Evolutionary conservation across 2,329 filamentous ascomycete genomes (phyloP).

Genomic region (Aspergillus uvarum): DNA sequence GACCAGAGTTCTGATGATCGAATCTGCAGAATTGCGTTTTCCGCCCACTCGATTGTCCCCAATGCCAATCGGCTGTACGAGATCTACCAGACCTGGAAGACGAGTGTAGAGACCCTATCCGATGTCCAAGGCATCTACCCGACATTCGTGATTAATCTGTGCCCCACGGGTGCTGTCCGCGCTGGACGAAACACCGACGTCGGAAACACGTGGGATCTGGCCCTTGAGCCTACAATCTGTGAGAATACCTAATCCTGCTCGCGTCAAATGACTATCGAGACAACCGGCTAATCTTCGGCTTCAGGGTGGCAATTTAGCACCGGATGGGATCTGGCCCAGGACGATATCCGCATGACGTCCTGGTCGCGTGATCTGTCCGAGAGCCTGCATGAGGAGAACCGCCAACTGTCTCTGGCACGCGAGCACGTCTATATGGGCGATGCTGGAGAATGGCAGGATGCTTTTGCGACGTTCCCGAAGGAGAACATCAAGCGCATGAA

Average conservation of each 20-base stretch:
- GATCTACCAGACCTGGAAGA: constrained; percentile 40
- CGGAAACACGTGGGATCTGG: constrained; percentile 42
- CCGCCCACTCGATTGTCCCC: constrained; percentile 40
- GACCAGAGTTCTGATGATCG: no score
- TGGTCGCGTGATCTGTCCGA: constrained; percentile 34
- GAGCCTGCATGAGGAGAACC: constrained; percentile 33
- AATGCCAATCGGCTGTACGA: constrained; percentile 31
- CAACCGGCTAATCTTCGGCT: background rate
- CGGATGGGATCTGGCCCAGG: constrained; percentile 36
- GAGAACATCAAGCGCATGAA: constrained; percentile 38
- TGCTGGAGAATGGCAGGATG: constrained; percentile 40
- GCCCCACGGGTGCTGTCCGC: constrained; percentile 26
- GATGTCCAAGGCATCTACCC: constrained; percentile 41
- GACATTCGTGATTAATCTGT: constrained; percentile 39
- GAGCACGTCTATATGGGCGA: constrained; percentile 44
- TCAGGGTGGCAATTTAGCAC: constrained; percentile 43
- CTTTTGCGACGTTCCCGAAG: constrained; percentile 32
- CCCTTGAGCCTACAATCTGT: constrained; percentile 34
- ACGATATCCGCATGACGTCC: constrained; percentile 38
- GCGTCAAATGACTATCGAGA: background rate
- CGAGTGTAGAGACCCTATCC: constrained; percentile 31
- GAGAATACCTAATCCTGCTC: constrained; percentile 10
- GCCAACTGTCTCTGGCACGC: constrained; percentile 27
- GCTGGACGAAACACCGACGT: constrained; percentile 38
- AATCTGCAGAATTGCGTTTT: constrained; percentile 30